Evolutionary conservation across 192 early-diverging fungal species (phyloP).

Genomic region (Linnemannia elongata): DNA sequence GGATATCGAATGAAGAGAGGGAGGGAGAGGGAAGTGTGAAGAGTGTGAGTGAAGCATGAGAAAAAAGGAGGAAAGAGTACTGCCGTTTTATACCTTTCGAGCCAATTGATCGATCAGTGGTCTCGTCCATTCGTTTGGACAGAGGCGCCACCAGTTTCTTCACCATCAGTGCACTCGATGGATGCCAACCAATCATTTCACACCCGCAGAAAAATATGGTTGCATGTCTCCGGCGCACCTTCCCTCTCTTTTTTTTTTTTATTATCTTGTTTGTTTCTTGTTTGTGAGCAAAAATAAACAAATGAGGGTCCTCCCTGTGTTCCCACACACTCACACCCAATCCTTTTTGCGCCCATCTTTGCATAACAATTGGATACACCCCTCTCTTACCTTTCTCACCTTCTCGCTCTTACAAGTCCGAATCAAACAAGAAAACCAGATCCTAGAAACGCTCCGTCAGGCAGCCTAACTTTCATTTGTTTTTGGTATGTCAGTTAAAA

Average conservation of each 20-base stretch:
- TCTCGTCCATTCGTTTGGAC: neutral
- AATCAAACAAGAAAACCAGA: neutral
- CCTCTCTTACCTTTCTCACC: neutral
- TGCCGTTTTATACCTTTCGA: neutral
- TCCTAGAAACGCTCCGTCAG: neutral
- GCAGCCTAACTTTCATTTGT: neutral
- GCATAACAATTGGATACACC: neutral
- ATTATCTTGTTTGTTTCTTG: neutral
- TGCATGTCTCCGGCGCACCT: neutral
- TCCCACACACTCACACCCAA: too few species aligned
- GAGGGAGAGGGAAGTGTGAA: neutral
- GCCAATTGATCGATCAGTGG: neutral
- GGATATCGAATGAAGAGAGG: neutral
- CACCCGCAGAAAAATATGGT: neutral
- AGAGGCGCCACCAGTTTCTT: neutral
- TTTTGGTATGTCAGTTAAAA: neutral
- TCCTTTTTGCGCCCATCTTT: neutral
- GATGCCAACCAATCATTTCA: neutral
- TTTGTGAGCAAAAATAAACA: too few species aligned
- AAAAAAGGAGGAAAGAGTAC: too few species aligned
- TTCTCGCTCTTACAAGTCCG: neutral
- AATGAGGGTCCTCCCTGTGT: too few species aligned
- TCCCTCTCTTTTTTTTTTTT: neutral
- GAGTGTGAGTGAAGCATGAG: neutral
- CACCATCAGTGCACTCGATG: neutral